phyloP scores from a whole-genome alignment of 768 basidiomycete genomes.

The Pleurotus djamor region DNA sequence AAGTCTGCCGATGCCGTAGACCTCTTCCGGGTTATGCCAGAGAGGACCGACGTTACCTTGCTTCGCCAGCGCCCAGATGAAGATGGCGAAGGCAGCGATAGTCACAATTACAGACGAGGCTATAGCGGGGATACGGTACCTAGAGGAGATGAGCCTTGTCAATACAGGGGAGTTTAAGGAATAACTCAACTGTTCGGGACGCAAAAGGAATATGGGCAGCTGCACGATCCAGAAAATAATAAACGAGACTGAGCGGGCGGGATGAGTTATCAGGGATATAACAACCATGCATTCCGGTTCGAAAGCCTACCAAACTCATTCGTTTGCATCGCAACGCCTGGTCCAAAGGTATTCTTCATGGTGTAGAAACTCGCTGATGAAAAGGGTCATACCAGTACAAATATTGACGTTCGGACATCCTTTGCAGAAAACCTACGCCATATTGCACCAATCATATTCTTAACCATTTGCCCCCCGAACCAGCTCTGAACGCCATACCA shows the following conservation, averaged over 20 bases:
- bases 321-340: constrained; percentile 22
- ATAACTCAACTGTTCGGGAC: constrained; percentile 21
- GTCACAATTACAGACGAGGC: constrained; percentile 22
- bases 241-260: constrained; percentile 25
- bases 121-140: constrained; percentile 19
- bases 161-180: not conserved
- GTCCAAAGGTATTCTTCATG: constrained; percentile 23
- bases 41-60: constrained; percentile 27
- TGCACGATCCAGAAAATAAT: constrained; percentile 26
- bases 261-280: too few species aligned
- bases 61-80: constrained; percentile 25
- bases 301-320: constrained; percentile 24
- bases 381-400: not conserved
- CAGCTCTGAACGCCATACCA: constrained; percentile 28
- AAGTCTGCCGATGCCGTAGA: constrained; percentile 19
- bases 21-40: constrained; percentile 21
- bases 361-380: constrained; percentile 30
- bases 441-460: constrained; percentile 27
- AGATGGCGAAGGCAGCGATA: constrained; percentile 21
- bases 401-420: not conserved
- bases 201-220: constrained; percentile 22
- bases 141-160: not conserved
- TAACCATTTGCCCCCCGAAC: constrained; percentile 28
- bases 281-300: not conserved
- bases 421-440: constrained; percentile 21